phyloP scores from a whole-genome alignment of 495 filamentous ascomycete genomes.

The Pseudevernia furfuracea region DNA sequence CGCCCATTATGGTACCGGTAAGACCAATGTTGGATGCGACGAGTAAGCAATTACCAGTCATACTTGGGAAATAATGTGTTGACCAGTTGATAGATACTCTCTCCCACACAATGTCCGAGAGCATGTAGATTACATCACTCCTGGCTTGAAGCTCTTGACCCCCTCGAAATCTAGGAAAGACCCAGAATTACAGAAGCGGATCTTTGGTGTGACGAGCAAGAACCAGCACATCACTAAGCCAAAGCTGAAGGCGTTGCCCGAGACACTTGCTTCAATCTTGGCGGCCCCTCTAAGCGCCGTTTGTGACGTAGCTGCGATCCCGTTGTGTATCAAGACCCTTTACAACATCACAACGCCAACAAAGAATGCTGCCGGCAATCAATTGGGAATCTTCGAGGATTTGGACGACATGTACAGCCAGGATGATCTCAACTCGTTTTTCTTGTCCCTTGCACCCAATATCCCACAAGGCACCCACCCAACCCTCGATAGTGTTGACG shows the following conservation, averaged over 20 bases:
- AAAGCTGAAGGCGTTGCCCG: conserved; percentile 14
- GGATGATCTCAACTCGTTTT: conserved; percentile 53
- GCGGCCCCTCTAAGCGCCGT: neutral
- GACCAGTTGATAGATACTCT: conserved; percentile 34
- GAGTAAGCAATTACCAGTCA: conserved; percentile 18
- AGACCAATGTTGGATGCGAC: conserved; percentile 44
- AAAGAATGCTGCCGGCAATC: conserved; percentile 13
- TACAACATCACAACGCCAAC: conserved; percentile 22
- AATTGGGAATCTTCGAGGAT: conserved; percentile 41
- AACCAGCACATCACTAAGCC: conserved; percentile 12
- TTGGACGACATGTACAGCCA: conserved; percentile 37
- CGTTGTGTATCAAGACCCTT: conserved; percentile 19
- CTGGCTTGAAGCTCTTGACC: conserved; percentile 32
- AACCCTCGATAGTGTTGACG: conserved; percentile 38
- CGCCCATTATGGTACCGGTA: conserved; percentile 39
- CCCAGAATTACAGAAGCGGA: conserved; percentile 22
- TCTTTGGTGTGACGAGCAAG: conserved; percentile 20
- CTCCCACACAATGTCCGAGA: conserved; percentile 43
- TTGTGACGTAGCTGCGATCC: conserved; percentile 17
- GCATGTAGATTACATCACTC: conserved; percentile 54
- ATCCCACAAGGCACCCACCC: conserved; percentile 39
- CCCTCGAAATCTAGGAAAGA: conserved; percentile 19
- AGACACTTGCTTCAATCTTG: conserved; percentile 2
- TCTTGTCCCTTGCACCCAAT: conserved; percentile 39
- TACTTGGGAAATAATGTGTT: neutral